Conservation (phyloP, 164 flowering plant genomes). For the Akebia trifoliata region DNA sequence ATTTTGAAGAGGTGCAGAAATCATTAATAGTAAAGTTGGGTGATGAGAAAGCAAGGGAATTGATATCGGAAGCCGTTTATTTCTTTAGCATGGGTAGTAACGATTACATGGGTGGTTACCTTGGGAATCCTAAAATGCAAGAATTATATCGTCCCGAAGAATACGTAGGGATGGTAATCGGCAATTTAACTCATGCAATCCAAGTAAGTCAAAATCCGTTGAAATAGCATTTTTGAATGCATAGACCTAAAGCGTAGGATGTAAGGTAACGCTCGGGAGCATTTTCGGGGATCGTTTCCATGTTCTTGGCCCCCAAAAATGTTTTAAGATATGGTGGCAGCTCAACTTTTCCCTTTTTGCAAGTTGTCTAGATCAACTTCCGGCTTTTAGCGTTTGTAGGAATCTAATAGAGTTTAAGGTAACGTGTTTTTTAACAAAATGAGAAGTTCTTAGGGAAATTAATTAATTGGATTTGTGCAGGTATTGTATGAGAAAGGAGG, state of each 20-base stretch:
- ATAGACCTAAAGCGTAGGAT: no score
- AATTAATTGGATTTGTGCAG: no score
- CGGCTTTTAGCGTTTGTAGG: not conserved
- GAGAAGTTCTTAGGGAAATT: no score
- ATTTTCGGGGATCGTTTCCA: no score
- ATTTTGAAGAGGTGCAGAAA: slow-evolving; percentile 40
- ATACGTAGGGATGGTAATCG: slow-evolving; percentile 45
- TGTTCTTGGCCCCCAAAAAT: no score
- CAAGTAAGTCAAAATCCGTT: no score
- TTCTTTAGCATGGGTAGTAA: slow-evolving; percentile 58
- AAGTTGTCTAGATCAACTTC: not conserved
- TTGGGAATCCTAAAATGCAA: slow-evolving; percentile 38
- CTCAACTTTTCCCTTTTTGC: no score
- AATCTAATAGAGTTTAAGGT: no score
- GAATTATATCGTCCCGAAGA: slow-evolving; percentile 26
- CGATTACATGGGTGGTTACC: slow-evolving; percentile 51
- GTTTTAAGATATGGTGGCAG: no score
- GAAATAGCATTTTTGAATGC: no score
- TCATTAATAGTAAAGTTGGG: slow-evolving; percentile 33
- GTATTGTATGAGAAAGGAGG: slow-evolving; percentile 44
- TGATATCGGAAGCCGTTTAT: slow-evolving; percentile 50
- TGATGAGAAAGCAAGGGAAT: slow-evolving; percentile 22
- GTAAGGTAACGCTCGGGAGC: no score
- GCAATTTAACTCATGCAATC: slow-evolving; percentile 45
- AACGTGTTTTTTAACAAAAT: no score